Evolutionary conservation across 345 rosid genomes (phyloP).

Genomic region (Populus alba): DNA sequence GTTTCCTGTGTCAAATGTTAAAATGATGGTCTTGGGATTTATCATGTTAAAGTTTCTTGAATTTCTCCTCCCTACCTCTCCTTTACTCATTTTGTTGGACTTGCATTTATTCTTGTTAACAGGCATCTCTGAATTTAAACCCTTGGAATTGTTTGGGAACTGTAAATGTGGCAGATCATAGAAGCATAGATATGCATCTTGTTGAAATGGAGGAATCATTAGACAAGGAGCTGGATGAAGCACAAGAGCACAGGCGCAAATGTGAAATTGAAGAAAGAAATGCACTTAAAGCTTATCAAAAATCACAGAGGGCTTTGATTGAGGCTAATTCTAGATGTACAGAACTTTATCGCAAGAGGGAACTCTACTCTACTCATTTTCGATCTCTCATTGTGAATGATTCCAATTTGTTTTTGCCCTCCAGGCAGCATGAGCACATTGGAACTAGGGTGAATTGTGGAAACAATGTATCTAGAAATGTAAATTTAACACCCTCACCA

Average conservation of each 20-base stretch:
- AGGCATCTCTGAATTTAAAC: slow-evolving; percentile 45
- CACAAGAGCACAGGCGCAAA: slow-evolving; percentile 58
- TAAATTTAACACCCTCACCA: slow-evolving; percentile 42
- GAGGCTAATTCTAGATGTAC: slow-evolving; percentile 85
- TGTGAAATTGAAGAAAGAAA: slow-evolving; percentile 96
- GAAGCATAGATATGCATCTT: slow-evolving; percentile 43
- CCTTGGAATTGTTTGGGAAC: slow-evolving; percentile 36
- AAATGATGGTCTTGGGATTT: slow-evolving; percentile 12
- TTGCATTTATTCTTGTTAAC: slow-evolving; percentile 21
- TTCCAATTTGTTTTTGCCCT: slow-evolving; percentile 53
- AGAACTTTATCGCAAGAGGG: slow-evolving; percentile 73
- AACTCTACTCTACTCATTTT: slow-evolving; percentile 59
- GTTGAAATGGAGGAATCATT: slow-evolving; percentile 71
- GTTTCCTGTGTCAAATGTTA: slow-evolving; percentile 17
- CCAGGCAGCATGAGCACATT: slow-evolving; percentile 39
- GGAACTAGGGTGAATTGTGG: slow-evolving; percentile 38
- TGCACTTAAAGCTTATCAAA: slow-evolving; percentile 80
- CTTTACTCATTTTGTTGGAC: not conserved
- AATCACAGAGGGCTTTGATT: slow-evolving; percentile 79
- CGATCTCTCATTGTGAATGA: slow-evolving; percentile 61
- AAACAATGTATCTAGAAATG: slow-evolving; percentile 35
- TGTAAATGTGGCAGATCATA: slow-evolving; percentile 37
- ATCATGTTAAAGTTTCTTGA: not conserved
- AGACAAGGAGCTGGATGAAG: slow-evolving; percentile 85
- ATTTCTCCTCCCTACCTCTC: not conserved